Base-by-base conservation (phyloP, 208 protist species). In the Plasmodiophora brassicae region DNA sequence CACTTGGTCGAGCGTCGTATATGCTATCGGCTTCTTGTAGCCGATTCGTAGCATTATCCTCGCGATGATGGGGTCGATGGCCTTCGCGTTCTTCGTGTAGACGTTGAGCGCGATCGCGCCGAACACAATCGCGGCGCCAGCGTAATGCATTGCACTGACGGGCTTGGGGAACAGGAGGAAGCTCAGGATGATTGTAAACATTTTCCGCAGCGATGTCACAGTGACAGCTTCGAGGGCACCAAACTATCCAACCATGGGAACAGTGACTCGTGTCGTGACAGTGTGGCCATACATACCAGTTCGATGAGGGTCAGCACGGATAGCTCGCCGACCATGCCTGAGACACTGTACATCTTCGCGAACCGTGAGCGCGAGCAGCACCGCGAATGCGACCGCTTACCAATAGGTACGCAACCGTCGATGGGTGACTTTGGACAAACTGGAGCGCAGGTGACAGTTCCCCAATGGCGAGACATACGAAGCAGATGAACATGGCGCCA, bases 101-200 rank as follows among this genome's bases (percentile, higher is more conserved):
- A 78, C n/a, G n/a, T 78, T 78, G 14, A 78, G 65, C 32, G 65
- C 65, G n/a, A 78, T 78, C 10, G 32, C 65, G n/a, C 10, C 10
- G n/a, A 78, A 78, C 65, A 78, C 65, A 38, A 32, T 32, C 5
- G 41, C 5, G n/a, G 14, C n/a, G n/a, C 65, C 65, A 32, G 41
- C 41, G 41, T 78, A 78, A 32, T 78, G 65, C 41, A 38, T 5
- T 5, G 65, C 14, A 38, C 10, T 5, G n/a, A 32, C n/a, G 20
- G 65, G 65, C 41, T 78, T 78, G 14, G 65, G 65, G 65, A 78
- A 78, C 5, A 78, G 5, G 14, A 78, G 10, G n/a, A 78, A 78
- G n/a, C 65, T 78, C 14, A 78, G n/a, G 65, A 78, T 78, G 41
- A 78, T 78, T 32, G 65, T 78, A 38, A 78, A 78, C 65, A 78